Evolutionary conservation across 192 early-diverging fungal genomes (phyloP), one percentile per base, ranked within the genome.

Genomic region (Coemansia sp.): DNA sequence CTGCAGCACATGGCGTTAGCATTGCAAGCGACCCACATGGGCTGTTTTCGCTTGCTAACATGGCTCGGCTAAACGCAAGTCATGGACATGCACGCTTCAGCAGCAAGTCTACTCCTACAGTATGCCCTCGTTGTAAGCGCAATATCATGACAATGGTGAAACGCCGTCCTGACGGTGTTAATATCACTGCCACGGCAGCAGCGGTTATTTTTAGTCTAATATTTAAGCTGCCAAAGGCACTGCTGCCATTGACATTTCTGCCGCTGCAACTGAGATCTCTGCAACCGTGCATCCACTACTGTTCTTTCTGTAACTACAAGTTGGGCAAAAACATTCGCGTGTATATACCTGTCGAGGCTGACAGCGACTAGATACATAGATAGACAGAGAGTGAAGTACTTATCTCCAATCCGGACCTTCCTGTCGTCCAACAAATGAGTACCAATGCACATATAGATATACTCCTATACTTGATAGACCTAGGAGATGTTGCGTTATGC

Each of bases 291-390:
- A 48, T 71, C 12, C 77, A 80, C 45, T 75, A 72, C 63, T 80
- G 77, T 23, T 72, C 78, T 1, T 56, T 21, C 15, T 81, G 78
- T 67, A 75, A 75, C 26, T 81, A 65, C 70, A 81, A 81, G 44
- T 39, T 81, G 21, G 78, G 78, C 13, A 81, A 75, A 56, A 75
- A 81, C 58, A 67, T 81, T 50, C 70, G 62, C 32, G 64, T 81
- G 32, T 47, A 58, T 12, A 68, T 80, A 11, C 70, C 78, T 6
- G 39, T 59, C 12, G 57, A 59, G 9, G 57, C 38, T 19, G 26
- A 39, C 21, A 9, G 26, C 23, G 21, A 54, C 8, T 26, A 54
- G 23, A 6, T 6, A 54, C 6, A 54, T 11, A 26, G 9, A 26
- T 21, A n/a, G 18, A 5, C 13, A 50, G 18, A 9, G 44, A 32